phyloP scores from a whole-genome alignment of 805 yeast species.

The Candida boleticola region DNA sequence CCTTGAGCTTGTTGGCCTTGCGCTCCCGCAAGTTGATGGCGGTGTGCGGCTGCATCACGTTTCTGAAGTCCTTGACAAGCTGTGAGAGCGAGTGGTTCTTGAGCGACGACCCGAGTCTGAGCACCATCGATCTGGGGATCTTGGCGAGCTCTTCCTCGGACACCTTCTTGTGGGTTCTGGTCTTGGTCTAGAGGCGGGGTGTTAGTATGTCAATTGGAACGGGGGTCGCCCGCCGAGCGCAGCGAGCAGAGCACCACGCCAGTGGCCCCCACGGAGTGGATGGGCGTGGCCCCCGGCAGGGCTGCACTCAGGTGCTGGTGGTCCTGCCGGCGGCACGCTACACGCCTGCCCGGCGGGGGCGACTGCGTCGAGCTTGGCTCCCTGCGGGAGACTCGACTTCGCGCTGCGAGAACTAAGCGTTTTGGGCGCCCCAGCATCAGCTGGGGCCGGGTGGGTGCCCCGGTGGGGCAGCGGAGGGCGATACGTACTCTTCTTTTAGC shows the following conservation, averaged over 20 bases:
- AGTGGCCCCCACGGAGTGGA: no score
- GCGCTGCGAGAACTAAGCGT: neutral
- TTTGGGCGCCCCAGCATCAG: no score
- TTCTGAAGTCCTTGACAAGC: conserved; percentile 82
- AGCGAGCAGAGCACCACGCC: no score
- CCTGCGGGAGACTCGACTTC: neutral
- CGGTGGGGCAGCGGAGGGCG: no score
- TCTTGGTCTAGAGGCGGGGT: conserved; percentile 43
- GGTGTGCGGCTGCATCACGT: conserved; percentile 94
- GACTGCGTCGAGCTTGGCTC: neutral
- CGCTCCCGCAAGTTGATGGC: conserved; percentile 87
- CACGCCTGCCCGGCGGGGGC: neutral
- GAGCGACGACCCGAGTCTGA: conserved; percentile 75
- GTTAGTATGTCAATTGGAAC: neutral
- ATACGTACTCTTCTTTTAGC: conserved; percentile 50
- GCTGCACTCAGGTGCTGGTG: neutral
- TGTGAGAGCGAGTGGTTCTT: conserved; percentile 81
- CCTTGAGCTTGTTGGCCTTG: conserved; percentile 81
- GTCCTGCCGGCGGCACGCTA: neutral
- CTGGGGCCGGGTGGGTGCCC: no score
- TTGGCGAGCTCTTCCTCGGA: conserved; percentile 66
- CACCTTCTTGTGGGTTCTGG: conserved; percentile 76
- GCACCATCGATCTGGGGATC: conserved; percentile 92
- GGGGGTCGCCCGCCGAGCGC: neutral
- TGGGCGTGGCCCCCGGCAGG: no score